phyloP scores from a whole-genome alignment of 2,329 filamentous ascomycete species.

The Epichloe aotearoae region DNA sequence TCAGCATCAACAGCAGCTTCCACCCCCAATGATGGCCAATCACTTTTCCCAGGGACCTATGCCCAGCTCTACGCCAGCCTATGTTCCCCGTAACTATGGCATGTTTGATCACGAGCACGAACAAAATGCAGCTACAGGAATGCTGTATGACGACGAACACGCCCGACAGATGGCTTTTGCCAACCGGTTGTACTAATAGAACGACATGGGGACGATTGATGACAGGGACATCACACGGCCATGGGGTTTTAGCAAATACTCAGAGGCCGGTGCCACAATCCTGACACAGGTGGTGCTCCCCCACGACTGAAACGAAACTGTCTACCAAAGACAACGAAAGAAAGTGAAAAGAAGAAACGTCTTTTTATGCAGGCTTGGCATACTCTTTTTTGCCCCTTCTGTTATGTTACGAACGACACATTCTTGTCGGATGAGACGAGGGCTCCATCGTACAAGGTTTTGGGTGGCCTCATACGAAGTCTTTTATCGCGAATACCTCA shows the following conservation, averaged over 20 bases:
- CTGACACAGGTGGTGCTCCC: background rate
- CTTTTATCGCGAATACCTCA: background rate
- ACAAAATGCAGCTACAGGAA: conserved; percentile 14
- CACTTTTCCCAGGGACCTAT: conserved; percentile 13
- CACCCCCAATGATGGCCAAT: conserved; percentile 16
- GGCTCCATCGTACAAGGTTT: background rate
- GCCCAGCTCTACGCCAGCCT: conserved; percentile 17
- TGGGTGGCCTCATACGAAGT: background rate
- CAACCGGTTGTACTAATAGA: conserved; percentile 29
- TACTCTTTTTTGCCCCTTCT: background rate
- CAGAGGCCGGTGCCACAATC: background rate
- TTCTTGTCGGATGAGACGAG: background rate
- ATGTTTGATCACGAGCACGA: conserved; percentile 34
- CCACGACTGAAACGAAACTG: conserved; percentile 1
- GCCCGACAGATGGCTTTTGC: conserved; percentile 27
- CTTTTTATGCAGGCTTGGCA: background rate
- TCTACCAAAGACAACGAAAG: background rate
- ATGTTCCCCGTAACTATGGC: conserved; percentile 24
- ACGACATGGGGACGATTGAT: conserved; percentile 6
- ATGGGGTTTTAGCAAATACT: background rate
- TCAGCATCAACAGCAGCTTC: background rate
- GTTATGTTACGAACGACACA: background rate
- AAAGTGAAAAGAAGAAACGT: background rate
- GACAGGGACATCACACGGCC: background rate
- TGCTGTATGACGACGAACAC: conserved; percentile 33